Percentiles rank a stretch among this genome's conserved stretches.
Conservation (phyloP, 352 stramenopile species). For the Phytophthora fragariae region DNA sequence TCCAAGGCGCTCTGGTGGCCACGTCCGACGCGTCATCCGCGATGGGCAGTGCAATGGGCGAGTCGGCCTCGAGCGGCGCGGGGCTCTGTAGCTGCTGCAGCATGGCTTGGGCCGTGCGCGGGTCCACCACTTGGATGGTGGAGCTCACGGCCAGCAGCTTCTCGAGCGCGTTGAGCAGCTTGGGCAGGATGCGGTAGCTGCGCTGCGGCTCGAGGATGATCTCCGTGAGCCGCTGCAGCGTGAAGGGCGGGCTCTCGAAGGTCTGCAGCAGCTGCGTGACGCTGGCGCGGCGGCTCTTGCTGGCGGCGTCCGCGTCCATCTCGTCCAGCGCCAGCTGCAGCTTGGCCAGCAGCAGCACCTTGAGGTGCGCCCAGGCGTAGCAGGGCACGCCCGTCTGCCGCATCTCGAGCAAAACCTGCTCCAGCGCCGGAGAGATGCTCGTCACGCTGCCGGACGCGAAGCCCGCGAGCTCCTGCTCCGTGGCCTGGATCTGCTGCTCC, state of each 20-base stretch:
- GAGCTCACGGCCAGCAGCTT: conserved; percentile 81
- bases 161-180: conserved; percentile 85
- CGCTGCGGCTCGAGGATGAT: conserved; percentile 74
- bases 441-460: conserved; percentile 60
- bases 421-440: conserved; percentile 59
- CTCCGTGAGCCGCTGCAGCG: conserved; percentile 82
- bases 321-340: conserved; percentile 65
- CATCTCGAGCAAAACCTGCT: conserved; percentile 76
- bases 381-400: conserved; percentile 67
- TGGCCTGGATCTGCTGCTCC: conserved; percentile 70
- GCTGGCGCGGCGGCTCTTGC: conserved; percentile 59
- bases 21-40: conserved; percentile 31
- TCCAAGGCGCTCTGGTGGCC: conserved; percentile 59
- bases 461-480: conserved; percentile 73
- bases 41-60: conserved; percentile 10
- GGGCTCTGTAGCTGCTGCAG: conserved; percentile 43
- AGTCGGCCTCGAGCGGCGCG: conserved; percentile 33
- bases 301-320: conserved; percentile 61
- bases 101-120: conserved; percentile 43
- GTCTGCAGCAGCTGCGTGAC: conserved; percentile 68
- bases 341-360: conserved; percentile 63
- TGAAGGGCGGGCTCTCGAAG: conserved; percentile 83
- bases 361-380: conserved; percentile 81
- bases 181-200: conserved; percentile 80
- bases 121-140: conserved; percentile 72